Evolutionary conservation across 176 grass and related monocot genomes (phyloP).

Genomic region (Guadua angustifolia): DNA sequence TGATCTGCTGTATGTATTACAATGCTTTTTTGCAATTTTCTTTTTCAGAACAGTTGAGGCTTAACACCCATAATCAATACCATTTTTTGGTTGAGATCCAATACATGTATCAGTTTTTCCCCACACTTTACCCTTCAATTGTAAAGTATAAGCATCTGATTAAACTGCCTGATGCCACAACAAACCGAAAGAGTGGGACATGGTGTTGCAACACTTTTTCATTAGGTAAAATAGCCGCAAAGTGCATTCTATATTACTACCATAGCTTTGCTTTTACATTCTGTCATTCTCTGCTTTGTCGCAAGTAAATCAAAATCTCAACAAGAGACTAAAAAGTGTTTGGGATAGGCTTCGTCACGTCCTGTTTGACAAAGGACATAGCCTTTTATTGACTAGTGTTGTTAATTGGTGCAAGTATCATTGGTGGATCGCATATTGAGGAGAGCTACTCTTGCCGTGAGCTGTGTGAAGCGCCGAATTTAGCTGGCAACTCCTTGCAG

Average conservation of each 20-base stretch:
- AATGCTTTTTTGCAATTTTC: constrained; percentile 16
- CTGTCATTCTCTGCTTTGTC: background rate
- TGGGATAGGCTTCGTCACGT: background rate
- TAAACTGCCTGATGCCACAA: background rate
- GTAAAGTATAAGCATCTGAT: background rate
- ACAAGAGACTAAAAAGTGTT: background rate
- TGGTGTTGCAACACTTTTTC: background rate
- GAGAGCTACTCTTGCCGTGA: constrained; percentile 7
- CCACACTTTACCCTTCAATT: background rate
- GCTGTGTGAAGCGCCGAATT: constrained; percentile 39
- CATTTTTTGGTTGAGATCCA: constrained; percentile 46
- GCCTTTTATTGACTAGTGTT: background rate
- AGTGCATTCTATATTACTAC: background rate
- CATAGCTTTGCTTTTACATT: background rate
- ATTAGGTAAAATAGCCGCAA: background rate
- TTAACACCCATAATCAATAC: constrained; percentile 34
- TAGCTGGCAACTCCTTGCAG: constrained; percentile 39
- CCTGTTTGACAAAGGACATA: background rate
- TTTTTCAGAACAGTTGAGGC: constrained; percentile 48
- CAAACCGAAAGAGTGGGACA: background rate
- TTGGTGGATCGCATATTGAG: constrained; percentile 31
- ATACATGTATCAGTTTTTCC: background rate
- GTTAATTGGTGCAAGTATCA: constrained; percentile 13
- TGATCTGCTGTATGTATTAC: constrained; percentile 33
- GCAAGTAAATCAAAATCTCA: background rate